Evolutionary conservation across 2,329 filamentous ascomycete species (phyloP), one percentile per base, ranked within the genome.

Genomic region (Periconia sp.): DNA sequence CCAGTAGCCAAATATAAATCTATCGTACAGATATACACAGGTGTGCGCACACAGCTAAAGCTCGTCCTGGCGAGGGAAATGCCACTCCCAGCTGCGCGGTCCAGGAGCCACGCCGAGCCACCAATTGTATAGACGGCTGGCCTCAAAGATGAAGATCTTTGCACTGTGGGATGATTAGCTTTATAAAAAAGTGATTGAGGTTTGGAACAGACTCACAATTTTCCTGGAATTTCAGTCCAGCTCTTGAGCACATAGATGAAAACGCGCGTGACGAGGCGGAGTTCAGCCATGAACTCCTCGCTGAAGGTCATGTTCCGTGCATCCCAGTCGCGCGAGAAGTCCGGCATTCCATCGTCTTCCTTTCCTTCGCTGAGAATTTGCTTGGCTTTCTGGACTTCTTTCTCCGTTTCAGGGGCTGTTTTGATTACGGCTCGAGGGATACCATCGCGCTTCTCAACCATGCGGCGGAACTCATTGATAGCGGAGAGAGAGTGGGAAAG

Each of bases 401-500:
- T 57, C 11, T 61, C 56, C 4, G 57, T 43, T 31, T 59, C 50
- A 3, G 55, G 57, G 3, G 52, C 40, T 3, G 48, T 46, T n/a
- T 56, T 45, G 0, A 42, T 33, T 11, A 56, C 48, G 26, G 48
- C 44, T 30, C 48, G 52, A 22, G 66, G 59, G 11, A 58, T 31
- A 13, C 59, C 65, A 15, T 69, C 68, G 30, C 66, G 61, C 46
- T 67, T 65, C 13, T 77, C 73, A 37, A 78, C 59, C 73, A 80
- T 77, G 19, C 72, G 69, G 28, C 80, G 76, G 74, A 99, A 97
- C 40, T 85, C 78, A 42, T 84, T 81, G 30, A 96, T 80, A 0
- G 89, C 86, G 23, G 80, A 77, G 48, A 99, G 73, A 38, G 89
- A 94, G 67, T 88, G 86, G 51, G 88, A 90, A 50, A 97, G 85